Conservation (phyloP, 23 red algal genomes). For the Gracilaria caudata region DNA sequence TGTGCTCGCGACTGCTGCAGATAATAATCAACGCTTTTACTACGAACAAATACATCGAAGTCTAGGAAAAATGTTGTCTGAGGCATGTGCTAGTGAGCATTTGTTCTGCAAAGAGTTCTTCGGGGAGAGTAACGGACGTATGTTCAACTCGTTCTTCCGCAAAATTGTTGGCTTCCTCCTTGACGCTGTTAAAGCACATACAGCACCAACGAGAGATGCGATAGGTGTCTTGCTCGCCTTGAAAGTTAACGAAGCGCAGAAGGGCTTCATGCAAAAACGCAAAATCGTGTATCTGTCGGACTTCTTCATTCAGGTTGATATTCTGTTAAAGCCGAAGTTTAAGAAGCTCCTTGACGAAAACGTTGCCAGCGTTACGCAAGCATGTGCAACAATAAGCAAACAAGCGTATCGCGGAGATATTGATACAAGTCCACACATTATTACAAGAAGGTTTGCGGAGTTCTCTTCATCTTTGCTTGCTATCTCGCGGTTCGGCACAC, state of each 20-base stretch:
- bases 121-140: slow-evolving; percentile 49
- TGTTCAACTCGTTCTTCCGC: slow-evolving; percentile 71
- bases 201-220: slow-evolving; percentile 68
- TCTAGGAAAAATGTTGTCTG: slow-evolving; percentile 89
- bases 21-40: slow-evolving; percentile 71
- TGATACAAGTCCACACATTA: slow-evolving; percentile 75
- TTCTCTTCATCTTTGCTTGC: slow-evolving; percentile 67
- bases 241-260: slow-evolving; percentile 74
- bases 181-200: slow-evolving; percentile 67
- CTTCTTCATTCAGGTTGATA: slow-evolving; percentile 81
- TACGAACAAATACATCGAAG: slow-evolving; percentile 93
- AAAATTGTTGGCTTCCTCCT: slow-evolving; percentile 65
- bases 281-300: slow-evolving; percentile 73
- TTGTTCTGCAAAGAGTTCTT: slow-evolving; percentile 80
- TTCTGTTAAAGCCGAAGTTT: slow-evolving; percentile 81
- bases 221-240: slow-evolving; percentile 85
- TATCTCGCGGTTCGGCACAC: slow-evolving; percentile 39
- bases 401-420: slow-evolving; percentile 31
- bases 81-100: slow-evolving; percentile 86
- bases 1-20: slow-evolving; percentile 81
- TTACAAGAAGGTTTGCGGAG: slow-evolving; percentile 82
- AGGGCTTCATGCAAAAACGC: slow-evolving; percentile 71
- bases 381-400: slow-evolving; percentile 40
- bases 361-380: slow-evolving; percentile 60
- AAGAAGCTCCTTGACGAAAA: slow-evolving; percentile 82